phyloP scores from a whole-genome alignment of 768 basidiomycete species.

The Peribolospora kevripleyi region DNA sequence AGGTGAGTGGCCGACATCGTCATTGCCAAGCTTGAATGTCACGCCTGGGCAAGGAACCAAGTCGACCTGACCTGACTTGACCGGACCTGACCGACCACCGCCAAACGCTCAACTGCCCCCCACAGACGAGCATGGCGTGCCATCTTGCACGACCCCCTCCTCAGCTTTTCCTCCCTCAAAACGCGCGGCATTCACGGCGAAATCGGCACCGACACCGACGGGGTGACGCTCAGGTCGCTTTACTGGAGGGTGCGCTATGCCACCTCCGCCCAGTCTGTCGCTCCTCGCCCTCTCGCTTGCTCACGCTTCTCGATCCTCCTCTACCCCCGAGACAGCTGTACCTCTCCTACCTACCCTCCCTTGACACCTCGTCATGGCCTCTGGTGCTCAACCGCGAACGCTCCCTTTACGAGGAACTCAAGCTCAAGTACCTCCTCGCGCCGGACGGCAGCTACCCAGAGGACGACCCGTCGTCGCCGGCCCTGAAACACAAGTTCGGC shows the following conservation, averaged over 20 bases:
- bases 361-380: constrained; percentile 7
- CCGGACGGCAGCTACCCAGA: constrained; percentile 68
- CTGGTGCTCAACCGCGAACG: constrained; percentile 10
- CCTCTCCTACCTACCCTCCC: constrained; percentile 8
- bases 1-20: too few relatives aligned
- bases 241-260: constrained; percentile 9
- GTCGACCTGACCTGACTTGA: too few relatives aligned
- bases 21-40: too few relatives aligned
- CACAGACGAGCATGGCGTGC: neutral
- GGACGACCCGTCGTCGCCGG: constrained; percentile 35
- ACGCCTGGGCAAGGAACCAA: too few relatives aligned
- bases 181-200: constrained; percentile 1
- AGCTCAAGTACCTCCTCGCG: constrained; percentile 48
- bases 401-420: constrained; percentile 27
- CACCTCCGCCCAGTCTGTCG: too few relatives aligned
- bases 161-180: constrained; percentile 3
- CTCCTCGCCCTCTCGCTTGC: constrained; percentile 1
- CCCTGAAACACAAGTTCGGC: constrained; percentile 15
- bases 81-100: too few relatives aligned
- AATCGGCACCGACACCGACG: neutral
- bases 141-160: constrained; percentile 5
- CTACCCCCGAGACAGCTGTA: constrained; percentile 5
- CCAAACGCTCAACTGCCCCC: too few relatives aligned
- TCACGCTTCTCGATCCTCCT: constrained; percentile 1
- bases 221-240: constrained; percentile 4